A percentile compares a stretch with the other conserved stretches of the same genome.
These are phyloP conservation scores for Camelina sativa DNA, from an alignment of 345 rosid genomes.

Conservation along the genomic window DNA sequence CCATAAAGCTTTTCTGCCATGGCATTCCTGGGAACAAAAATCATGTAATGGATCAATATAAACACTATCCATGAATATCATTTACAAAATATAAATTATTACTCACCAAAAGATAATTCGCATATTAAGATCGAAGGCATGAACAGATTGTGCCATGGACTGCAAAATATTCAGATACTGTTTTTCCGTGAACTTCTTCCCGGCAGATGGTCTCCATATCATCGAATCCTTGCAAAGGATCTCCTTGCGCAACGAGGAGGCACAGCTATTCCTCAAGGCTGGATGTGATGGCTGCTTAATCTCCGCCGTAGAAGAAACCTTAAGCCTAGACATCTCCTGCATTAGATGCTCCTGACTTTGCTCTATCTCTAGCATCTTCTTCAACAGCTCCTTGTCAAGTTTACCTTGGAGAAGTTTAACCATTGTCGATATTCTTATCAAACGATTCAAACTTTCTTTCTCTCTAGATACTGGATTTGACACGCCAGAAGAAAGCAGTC, in stretches of 20 bases:
- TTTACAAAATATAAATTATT: no score
- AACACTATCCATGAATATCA: no score
- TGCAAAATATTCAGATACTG: slow-evolving; percentile 89
- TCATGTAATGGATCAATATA: slow-evolving; percentile 13
- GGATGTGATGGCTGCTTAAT: slow-evolving; percentile 39
- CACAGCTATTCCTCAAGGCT: slow-evolving; percentile 41
- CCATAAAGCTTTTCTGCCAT: slow-evolving; percentile 87
- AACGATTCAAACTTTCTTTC: no score
- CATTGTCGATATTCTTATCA: neutral
- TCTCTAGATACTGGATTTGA: no score
- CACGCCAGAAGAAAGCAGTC: no score
- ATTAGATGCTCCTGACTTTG: slow-evolving; percentile 71
- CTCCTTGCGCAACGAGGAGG: slow-evolving; percentile 37
- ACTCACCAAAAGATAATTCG: slow-evolving; percentile 84
- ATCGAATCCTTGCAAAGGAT: slow-evolving; percentile 9
- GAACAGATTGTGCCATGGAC: slow-evolving; percentile 91
- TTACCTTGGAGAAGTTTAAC: slow-evolving; percentile 15
- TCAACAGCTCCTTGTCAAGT: slow-evolving; percentile 68
- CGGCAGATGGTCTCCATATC: slow-evolving; percentile 54
- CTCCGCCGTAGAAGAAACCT: slow-evolving; percentile 49
- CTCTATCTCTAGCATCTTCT: slow-evolving; percentile 78
- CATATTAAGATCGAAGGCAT: slow-evolving; percentile 63
- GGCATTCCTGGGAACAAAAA: slow-evolving; percentile 67
- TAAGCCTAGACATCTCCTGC: slow-evolving; percentile 73
- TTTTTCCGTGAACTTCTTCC: slow-evolving; percentile 61